phyloP scores from a whole-genome alignment of 202 grass and related monocot species.

The Saccharum hybrid region DNA sequence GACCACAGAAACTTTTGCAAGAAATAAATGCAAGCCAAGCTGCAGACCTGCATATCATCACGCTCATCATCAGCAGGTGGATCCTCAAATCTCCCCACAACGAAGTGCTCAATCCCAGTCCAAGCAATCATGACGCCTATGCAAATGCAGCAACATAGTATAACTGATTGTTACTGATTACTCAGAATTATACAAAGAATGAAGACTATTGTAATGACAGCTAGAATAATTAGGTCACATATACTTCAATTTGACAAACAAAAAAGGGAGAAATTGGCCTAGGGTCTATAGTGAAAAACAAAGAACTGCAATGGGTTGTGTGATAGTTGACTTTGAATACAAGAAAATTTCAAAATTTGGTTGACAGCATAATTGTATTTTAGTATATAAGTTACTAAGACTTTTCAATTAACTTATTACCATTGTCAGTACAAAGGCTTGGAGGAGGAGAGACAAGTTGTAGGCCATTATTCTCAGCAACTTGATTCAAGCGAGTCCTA shows the following conservation, averaged over 20 bases:
- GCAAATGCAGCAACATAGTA: constrained; percentile 31
- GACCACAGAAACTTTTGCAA: neutral
- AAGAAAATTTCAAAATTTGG: constrained; percentile 14
- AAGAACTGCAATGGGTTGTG: constrained; percentile 7
- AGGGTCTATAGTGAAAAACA: constrained; percentile 10
- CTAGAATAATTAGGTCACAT: constrained; percentile 20
- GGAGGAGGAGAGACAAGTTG: constrained; percentile 82
- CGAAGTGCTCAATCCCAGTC: constrained; percentile 93
- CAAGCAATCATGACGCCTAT: constrained; percentile 98
- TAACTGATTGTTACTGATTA: constrained; percentile 15
- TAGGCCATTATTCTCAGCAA: constrained; percentile 68
- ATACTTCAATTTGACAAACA: constrained; percentile 10
- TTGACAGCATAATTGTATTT: neutral
- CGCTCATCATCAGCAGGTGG: constrained; percentile 75
- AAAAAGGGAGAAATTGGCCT: neutral
- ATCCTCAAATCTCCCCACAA: constrained; percentile 84
- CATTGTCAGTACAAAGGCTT: constrained; percentile 95
- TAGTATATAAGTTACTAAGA: constrained; percentile 4
- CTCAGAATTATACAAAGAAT: constrained; percentile 26
- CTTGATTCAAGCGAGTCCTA: constrained; percentile 66
- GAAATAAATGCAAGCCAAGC: constrained; percentile 4
- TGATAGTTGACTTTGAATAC: constrained; percentile 12
- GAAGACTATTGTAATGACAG: neutral
- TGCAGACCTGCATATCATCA: constrained; percentile 79
- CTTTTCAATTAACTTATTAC: constrained; percentile 49